Evolutionary conservation across 164 flowering plant species (phyloP), one percentile per base, ranked within the genome.

Genomic region (Protea cynaroides): DNA sequence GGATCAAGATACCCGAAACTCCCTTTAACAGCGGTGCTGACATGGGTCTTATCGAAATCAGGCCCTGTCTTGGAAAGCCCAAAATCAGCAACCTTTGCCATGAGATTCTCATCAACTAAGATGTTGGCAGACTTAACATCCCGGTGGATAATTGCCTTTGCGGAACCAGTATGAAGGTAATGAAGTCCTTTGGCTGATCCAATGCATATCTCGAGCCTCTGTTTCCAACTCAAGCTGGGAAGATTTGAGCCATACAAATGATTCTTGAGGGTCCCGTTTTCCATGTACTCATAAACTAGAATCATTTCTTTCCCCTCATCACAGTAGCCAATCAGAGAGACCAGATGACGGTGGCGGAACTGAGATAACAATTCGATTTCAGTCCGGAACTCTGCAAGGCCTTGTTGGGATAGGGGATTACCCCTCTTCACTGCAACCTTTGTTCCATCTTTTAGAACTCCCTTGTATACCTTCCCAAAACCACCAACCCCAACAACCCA

Each of bases 171-270:
- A 73, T 90, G 97, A 51, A 90, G 97, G 71, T 90, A 88, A 62
- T 90, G 97, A n/a, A 90, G 88, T 43, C 97, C 97, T 69, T 89
- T 70, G 21, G 97, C 97, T 21, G 97, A 58, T 46, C 97, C 97
- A 58, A 90, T 88, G 73, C 92, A 86, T 19, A 85, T 74, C 76
- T 88, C 92, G 25, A 90, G 89, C 69, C 97, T 77, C 65, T 86
- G 78, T 71, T 82, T 86, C 96, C 97, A 90, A 49, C 79, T 69
- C 69, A 90, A 62, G 72, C 79, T 78, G 1, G 89, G 83, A 56
- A 58, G 70, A 34, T 71, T 82, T 0, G 82, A 66, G 36, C 90
- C 90, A 56, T 90, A 90, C n/a, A 90, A 83, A 75, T 84, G 97
- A 65, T 85, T 74, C 71, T 84, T 90, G 25, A 90, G 78, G 29